phyloP scores from a whole-genome alignment of 148 eudicot genomes.

The Rhododendron griersonianum region DNA sequence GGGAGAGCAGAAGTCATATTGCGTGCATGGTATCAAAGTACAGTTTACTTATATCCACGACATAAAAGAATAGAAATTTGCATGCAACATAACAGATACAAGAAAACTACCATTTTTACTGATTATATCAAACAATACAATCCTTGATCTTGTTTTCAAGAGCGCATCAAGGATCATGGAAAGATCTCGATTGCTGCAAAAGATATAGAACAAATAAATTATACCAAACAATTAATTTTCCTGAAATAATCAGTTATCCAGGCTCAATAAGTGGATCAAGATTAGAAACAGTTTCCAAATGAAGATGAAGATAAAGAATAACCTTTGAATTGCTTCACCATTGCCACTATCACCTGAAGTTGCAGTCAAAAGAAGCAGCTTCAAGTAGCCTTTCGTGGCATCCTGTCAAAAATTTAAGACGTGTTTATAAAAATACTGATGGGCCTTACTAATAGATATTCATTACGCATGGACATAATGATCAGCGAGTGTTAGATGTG shows the following conservation, averaged over 20 bases:
- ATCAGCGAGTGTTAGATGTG: background rate
- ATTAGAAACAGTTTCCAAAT: constrained; percentile 1
- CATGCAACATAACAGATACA: background rate
- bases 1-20: constrained; percentile 8
- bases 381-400: constrained; percentile 89
- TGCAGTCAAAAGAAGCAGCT: constrained; percentile 80
- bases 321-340: constrained; percentile 94
- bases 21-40: background rate
- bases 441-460: background rate
- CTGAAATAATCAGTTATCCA: constrained; percentile 3
- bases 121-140: constrained; percentile 76
- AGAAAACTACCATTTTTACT: constrained; percentile 71
- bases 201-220: background rate
- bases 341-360: constrained; percentile 76
- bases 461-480: background rate
- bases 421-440: background rate
- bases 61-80: background rate
- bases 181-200: constrained; percentile 87
- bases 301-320: constrained; percentile 12
- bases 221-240: background rate
- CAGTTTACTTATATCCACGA: background rate
- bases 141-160: constrained; percentile 77
- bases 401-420: constrained; percentile 47
- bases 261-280: background rate
- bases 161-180: constrained; percentile 96